Conservation (phyloP, 257 asterid genomes). For the Lycium barbarum region DNA sequence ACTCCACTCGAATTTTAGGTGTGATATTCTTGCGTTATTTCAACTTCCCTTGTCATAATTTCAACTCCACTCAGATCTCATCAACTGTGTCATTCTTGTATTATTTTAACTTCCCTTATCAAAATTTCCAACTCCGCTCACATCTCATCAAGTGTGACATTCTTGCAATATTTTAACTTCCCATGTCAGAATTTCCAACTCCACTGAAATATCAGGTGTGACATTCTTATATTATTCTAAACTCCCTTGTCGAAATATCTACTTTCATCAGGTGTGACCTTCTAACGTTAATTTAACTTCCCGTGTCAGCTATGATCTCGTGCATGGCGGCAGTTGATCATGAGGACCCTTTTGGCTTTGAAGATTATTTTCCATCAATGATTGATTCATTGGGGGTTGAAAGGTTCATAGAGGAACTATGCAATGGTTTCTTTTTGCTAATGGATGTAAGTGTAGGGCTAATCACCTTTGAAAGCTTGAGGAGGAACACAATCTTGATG, state of each 20-base stretch:
- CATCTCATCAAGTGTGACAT: background rate
- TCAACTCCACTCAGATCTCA: background rate
- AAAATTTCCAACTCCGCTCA: background rate
- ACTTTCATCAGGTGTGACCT: too few relatives aligned
- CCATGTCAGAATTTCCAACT: background rate
- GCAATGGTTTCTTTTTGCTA: slow-evolving; percentile 40
- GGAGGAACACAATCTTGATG: slow-evolving; percentile 40
- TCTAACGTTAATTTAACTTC: too few relatives aligned
- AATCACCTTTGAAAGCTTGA: slow-evolving; percentile 51
- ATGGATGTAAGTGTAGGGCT: slow-evolving; percentile 46
- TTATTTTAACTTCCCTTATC: background rate
- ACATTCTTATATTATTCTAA: background rate
- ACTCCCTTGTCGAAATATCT: too few relatives aligned
- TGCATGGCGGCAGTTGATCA: background rate
- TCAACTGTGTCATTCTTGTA: too few relatives aligned
- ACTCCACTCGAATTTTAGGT: background rate
- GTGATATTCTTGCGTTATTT: background rate
- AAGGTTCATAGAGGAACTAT: slow-evolving; percentile 44
- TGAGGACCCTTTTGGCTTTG: slow-evolving; percentile 38
- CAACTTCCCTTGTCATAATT: background rate
- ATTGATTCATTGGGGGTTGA: slow-evolving; percentile 40
- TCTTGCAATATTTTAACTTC: background rate
- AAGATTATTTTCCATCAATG: slow-evolving; percentile 49
- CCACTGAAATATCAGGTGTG: background rate
- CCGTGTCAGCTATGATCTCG: background rate